Conservation (phyloP, 2,329 filamentous ascomycete species). For the Teratosphaeria destructans region DNA sequence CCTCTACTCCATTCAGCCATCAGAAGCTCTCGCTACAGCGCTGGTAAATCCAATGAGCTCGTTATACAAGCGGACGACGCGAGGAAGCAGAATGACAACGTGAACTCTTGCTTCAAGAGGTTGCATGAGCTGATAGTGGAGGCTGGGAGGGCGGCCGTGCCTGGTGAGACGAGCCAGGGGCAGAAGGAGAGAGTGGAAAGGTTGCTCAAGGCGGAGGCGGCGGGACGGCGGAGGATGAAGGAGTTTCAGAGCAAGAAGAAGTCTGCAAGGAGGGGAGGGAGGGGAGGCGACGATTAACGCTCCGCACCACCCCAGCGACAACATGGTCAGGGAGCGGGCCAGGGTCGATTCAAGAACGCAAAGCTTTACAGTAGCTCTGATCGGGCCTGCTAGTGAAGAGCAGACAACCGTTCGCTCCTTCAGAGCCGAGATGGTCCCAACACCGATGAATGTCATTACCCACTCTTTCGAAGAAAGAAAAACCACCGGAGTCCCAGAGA, state of each 20-base stretch:
- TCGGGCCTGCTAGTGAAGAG: too few relatives aligned
- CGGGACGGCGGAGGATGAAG: slow-evolving; percentile 46
- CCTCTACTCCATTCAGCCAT: slow-evolving; percentile 43
- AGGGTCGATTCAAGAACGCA: not conserved
- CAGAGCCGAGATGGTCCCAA: too few relatives aligned
- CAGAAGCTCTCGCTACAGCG: slow-evolving; percentile 44
- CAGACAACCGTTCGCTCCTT: too few relatives aligned
- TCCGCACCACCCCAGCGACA: too few relatives aligned
- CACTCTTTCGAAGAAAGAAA: too few relatives aligned
- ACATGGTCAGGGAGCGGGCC: too few relatives aligned
- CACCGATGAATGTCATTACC: too few relatives aligned
- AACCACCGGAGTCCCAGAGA: too few relatives aligned
- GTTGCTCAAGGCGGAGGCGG: slow-evolving; percentile 49
- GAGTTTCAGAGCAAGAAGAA: slow-evolving; percentile 55
- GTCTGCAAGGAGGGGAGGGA: slow-evolving; percentile 37
- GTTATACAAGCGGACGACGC: slow-evolving; percentile 55
- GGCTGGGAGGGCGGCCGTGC: slow-evolving; percentile 41
- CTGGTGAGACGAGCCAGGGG: slow-evolving; percentile 49
- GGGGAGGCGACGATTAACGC: slow-evolving; percentile 23
- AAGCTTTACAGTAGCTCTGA: not conserved
- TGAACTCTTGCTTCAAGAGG: slow-evolving; percentile 48
- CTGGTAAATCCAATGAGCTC: slow-evolving; percentile 42
- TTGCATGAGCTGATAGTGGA: slow-evolving; percentile 45
- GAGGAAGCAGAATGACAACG: slow-evolving; percentile 51
- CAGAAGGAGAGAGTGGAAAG: slow-evolving; percentile 45